Evolutionary conservation across 1,139 yeast species (phyloP), one percentile per base, ranked within the genome.

Genomic region (Geotrichum bryndzae): DNA sequence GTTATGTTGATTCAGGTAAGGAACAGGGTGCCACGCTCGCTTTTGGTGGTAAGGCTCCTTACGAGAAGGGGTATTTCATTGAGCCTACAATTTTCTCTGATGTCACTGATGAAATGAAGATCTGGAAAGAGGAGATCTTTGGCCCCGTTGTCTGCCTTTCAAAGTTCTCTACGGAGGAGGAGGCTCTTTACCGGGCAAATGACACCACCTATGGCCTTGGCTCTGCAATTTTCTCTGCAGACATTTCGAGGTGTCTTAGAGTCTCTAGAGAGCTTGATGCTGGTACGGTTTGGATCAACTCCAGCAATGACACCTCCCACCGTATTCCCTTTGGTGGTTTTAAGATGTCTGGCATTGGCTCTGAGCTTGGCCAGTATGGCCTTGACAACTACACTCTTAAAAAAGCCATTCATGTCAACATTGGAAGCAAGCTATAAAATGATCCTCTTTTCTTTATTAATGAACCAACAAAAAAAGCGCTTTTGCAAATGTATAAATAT

Each of bases 101-200:
- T 69, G 92, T 87, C 68, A 79, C 76, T 56, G 85, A 84, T 72
- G 78, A 81, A 68, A 86, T 84, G 86, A 76, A 77, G 69, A 85
- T 88, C 70, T 88, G 87, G 65, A 80, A 77, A 72, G 92, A 87
- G 68, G 94, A 87, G 76, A 90, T 91, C 68, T 91, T 91, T 72
- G 97, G 97, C 41, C 97, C 97, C n/a, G 96, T 90, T 50, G 90
- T 87, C 57, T 83, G 89, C n/a, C 79, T 88, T 60, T 79, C 85
- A 67, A 85, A 84, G 74, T 91, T 91, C 76, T 77, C 78, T 61
- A 82, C 86, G 57, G 84, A 83, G 64, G 91, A 87, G 62, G 94
- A 90, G 70, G 96, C 84, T 31, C 75, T 91, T 55, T 76, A 76
- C 62, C 77, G 82, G 68, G 95, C 96, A 57, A 90, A 90, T 73